Percentiles rank a stretch among this genome's conserved stretches.
These are phyloP conservation scores for Hypomyces perniciosus DNA, from an alignment of 2,329 filamentous ascomycete genomes.

Conservation along the genomic window DNA sequence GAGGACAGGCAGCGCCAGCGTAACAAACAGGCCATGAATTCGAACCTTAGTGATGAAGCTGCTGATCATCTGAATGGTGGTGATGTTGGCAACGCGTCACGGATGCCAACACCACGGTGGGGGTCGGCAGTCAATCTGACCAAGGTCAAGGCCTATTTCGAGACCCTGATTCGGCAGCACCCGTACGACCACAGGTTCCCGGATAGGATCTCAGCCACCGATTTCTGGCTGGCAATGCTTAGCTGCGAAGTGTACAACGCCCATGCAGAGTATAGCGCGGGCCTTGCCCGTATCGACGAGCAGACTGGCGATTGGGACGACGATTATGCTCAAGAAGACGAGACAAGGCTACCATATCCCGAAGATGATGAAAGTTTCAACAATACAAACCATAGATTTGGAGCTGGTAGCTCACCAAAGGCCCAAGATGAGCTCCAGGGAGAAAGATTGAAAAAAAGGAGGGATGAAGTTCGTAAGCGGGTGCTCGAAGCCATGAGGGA, in stretches of 20 bases:
- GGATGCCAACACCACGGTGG: conserved; percentile 27
- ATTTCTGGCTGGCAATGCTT: conserved; percentile 79
- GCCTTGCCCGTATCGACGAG: conserved; percentile 31
- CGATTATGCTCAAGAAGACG: not conserved
- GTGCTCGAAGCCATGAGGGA: conserved; percentile 55
- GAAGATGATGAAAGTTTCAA: conserved; percentile 9
- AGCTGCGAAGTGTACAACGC: conserved; percentile 74
- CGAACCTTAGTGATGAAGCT: not conserved
- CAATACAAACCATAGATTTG: not conserved
- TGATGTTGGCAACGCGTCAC: not conserved
- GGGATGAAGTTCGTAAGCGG: conserved; percentile 38
- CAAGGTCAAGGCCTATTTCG: conserved; percentile 58
- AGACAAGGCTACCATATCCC: not conserved
- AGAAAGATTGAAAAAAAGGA: conserved; percentile 20
- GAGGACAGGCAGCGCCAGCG: conserved; percentile 25
- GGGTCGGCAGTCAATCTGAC: conserved; percentile 40
- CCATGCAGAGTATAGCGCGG: conserved; percentile 51
- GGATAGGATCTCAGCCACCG: conserved; percentile 55
- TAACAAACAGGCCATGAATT: not conserved
- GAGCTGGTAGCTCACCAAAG: not conserved
- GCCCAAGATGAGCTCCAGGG: conserved; percentile 1
- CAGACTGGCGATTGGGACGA: not conserved
- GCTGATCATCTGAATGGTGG: not conserved
- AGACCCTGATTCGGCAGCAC: conserved; percentile 70
- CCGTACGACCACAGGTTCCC: conserved; percentile 60